Evolutionary conservation across 345 rosid genomes (phyloP).

Genomic region (Boechera stricta): DNA sequence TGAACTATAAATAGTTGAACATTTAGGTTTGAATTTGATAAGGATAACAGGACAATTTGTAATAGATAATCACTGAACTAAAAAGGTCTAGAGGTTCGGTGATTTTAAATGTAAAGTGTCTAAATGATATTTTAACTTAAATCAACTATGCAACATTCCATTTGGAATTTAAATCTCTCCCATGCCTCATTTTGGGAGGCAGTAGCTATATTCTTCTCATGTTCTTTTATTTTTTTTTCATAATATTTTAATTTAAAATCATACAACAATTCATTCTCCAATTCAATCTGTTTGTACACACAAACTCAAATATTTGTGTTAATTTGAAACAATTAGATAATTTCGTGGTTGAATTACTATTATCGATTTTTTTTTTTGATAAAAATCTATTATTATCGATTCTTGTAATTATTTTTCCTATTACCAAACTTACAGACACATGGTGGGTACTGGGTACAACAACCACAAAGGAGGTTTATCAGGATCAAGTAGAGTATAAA

Average conservation of each 20-base stretch:
- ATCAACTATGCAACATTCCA: conserved; percentile 2
- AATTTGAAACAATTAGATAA: neutral
- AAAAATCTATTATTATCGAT: too few species aligned
- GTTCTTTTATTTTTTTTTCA: neutral
- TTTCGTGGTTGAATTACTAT: neutral
- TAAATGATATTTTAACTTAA: neutral
- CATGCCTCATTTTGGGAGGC: conserved; percentile 30
- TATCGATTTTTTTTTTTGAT: too few species aligned
- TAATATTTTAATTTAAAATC: too few species aligned
- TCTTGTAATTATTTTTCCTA: too few species aligned
- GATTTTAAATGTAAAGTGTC: neutral
- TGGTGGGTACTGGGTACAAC: too few species aligned
- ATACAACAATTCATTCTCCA: neutral
- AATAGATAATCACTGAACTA: neutral
- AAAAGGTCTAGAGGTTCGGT: neutral
- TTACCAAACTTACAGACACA: too few species aligned
- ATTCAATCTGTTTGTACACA: neutral
- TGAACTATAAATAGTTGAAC: neutral
- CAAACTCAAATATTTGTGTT: neutral
- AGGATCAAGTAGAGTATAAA: too few species aligned
- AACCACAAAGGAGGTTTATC: too few species aligned
- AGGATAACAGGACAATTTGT: neutral
- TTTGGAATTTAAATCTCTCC: conserved; percentile 17
- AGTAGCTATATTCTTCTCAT: conserved; percentile 25
- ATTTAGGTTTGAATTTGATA: neutral